Percentiles rank a stretch among this genome's conserved stretches.
These are phyloP conservation scores for Clarireedia homoeocarpa DNA, from an alignment of 2,329 filamentous ascomycete genomes.

Conservation along the genomic window DNA sequence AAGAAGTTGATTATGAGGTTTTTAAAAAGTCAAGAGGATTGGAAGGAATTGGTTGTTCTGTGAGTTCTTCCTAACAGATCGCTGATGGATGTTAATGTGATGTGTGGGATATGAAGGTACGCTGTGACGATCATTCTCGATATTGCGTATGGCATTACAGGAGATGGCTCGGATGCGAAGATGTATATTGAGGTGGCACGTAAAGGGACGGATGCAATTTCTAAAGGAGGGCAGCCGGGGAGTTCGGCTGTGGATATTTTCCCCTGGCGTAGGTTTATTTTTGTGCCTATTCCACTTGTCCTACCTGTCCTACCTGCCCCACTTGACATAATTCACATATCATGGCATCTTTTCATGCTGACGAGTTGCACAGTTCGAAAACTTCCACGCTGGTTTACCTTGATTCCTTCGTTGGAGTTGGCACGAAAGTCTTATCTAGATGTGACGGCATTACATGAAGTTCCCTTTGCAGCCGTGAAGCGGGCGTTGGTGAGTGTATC, in stretches of 20 bases:
- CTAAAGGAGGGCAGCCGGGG: conserved; percentile 24
- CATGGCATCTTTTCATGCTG: not conserved
- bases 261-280: conserved; percentile 24
- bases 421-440: conserved; percentile 25
- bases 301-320: not conserved
- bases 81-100: not conserved
- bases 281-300: not conserved
- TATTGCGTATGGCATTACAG: conserved; percentile 37
- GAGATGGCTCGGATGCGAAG: conserved; percentile 32
- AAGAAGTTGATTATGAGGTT: not conserved
- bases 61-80: not conserved
- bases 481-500: conserved; percentile 9
- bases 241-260: conserved; percentile 40
- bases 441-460: conserved; percentile 36
- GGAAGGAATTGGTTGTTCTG: not conserved
- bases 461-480: conserved; percentile 30
- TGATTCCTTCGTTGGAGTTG: conserved; percentile 22
- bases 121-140: conserved; percentile 35
- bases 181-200: conserved; percentile 33
- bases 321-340: not conserved
- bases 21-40: not conserved
- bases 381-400: conserved; percentile 32
- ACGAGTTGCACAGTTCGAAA: conserved; percentile 16
- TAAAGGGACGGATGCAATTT: conserved; percentile 21
- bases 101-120: conserved; percentile 24